Conservation (phyloP, 1,284 basidiomycete species). For the Stygiomarasmius scandens region DNA sequence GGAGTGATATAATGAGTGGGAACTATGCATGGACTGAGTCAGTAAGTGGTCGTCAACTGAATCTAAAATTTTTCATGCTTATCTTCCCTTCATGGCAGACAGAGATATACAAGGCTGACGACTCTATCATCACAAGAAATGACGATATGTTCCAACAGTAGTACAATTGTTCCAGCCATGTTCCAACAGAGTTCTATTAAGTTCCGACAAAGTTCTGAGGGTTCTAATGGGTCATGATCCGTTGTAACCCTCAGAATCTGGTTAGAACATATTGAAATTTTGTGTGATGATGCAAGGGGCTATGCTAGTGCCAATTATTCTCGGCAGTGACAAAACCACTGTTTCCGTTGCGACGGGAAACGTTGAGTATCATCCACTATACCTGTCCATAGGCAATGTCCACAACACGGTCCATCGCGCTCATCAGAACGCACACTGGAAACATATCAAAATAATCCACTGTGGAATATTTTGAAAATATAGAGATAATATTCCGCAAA, state of each 20-base stretch:
- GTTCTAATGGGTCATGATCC: too few species aligned
- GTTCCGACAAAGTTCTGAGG: too few species aligned
- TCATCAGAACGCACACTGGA: conserved; percentile 27
- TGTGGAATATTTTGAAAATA: too few species aligned
- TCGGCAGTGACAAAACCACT: conserved; percentile 39
- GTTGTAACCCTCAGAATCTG: too few species aligned
- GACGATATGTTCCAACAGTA: too few species aligned
- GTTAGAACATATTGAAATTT: too few species aligned
- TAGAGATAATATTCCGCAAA: too few species aligned
- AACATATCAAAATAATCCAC: too few species aligned
- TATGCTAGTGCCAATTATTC: conserved; percentile 34
- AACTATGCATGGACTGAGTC: conserved; percentile 29
- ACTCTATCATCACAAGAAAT: too few species aligned
- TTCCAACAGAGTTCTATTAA: too few species aligned
- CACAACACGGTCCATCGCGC: conserved; percentile 21
- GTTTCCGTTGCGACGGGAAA: conserved; percentile 38
- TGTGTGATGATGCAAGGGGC: too few species aligned
- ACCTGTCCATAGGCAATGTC: conserved; percentile 30
- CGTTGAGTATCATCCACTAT: conserved; percentile 34
- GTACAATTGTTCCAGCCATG: too few species aligned
- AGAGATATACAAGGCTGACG: conserved; percentile 14
- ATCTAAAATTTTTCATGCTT: neutral
- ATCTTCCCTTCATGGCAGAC: neutral
- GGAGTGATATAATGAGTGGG: conserved; percentile 34
- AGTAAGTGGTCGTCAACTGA: conserved; percentile 15